Conservation (phyloP, 306 rosid species). For the Cicer arietinum region DNA sequence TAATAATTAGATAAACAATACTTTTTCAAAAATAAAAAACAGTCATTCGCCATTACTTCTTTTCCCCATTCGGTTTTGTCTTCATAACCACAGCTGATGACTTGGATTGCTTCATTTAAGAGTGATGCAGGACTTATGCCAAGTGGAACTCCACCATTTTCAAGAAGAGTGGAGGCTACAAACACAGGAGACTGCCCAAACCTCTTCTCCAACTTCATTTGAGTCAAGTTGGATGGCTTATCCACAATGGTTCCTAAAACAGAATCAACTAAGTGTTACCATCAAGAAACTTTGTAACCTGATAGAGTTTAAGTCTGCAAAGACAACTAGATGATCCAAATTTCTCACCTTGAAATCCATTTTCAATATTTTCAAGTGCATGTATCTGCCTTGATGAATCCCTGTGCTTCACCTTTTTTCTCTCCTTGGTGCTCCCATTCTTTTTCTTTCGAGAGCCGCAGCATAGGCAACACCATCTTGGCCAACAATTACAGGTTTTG, state of each 20-base stretch:
- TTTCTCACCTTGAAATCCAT: conserved; percentile 57
- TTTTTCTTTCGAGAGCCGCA: conserved; percentile 64
- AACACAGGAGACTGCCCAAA: conserved; percentile 83
- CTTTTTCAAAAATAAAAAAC: neutral
- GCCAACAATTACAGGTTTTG: conserved; percentile 82
- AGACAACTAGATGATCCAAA: neutral
- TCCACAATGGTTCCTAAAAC: conserved; percentile 51
- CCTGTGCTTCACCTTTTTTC: conserved; percentile 61
- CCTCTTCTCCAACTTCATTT: conserved; percentile 68
- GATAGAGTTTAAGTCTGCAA: neutral
- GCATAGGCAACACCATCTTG: conserved; percentile 74
- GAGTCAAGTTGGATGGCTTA: conserved; percentile 49
- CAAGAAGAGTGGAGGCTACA: conserved; percentile 61
- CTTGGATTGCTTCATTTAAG: conserved; percentile 75
- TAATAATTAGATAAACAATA: conserved; percentile 24
- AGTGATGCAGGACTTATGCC: conserved; percentile 63
- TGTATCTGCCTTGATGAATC: conserved; percentile 87
- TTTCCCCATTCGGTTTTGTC: conserved; percentile 89
- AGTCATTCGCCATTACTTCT: conserved; percentile 51
- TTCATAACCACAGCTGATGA: conserved; percentile 82
- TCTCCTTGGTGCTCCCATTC: conserved; percentile 55
- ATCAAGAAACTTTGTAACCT: neutral
- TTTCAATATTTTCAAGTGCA: conserved; percentile 72
- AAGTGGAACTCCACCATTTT: conserved; percentile 69
- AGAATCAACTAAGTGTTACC: conserved; percentile 13